Evolutionary conservation across 176 grass and related monocot species (phyloP).

Genomic region (Phoenix dactylifera): DNA sequence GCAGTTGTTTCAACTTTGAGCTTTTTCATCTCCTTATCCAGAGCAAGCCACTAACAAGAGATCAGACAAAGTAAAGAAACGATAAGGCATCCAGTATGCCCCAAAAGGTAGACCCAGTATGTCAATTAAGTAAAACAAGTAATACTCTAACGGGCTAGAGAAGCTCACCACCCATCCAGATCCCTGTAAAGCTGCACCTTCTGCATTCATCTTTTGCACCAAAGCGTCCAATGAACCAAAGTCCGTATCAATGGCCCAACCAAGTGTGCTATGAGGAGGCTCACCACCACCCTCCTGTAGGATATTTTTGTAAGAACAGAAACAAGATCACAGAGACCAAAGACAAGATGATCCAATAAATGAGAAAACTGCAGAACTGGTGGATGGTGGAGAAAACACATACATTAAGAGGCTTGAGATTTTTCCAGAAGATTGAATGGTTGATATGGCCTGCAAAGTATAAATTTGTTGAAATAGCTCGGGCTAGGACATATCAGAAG

Average conservation of each 20-base stretch:
- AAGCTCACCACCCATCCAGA: slow-evolving; percentile 98
- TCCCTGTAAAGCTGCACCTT: slow-evolving; percentile 94
- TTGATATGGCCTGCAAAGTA: slow-evolving; percentile 78
- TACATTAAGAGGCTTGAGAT: slow-evolving; percentile 80
- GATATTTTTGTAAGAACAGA: slow-evolving; percentile 1
- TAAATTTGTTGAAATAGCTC: slow-evolving; percentile 7
- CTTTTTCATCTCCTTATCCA: slow-evolving; percentile 86
- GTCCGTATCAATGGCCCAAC: slow-evolving; percentile 89
- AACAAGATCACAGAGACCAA: not conserved
- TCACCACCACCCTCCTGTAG: slow-evolving; percentile 92
- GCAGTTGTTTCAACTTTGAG: slow-evolving; percentile 90
- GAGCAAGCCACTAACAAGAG: slow-evolving; percentile 67
- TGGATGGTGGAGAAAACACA: slow-evolving; percentile 5
- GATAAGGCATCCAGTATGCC: slow-evolving; percentile 3
- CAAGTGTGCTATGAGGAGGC: slow-evolving; percentile 61
- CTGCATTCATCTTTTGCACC: slow-evolving; percentile 89
- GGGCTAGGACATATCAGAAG: not conserved
- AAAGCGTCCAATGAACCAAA: slow-evolving; percentile 79
- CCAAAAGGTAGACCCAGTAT: no score
- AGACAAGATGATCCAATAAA: not conserved
- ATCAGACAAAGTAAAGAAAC: slow-evolving; percentile 1
- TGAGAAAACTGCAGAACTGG: no score
- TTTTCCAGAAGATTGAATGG: slow-evolving; percentile 99
- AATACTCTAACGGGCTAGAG: not conserved
- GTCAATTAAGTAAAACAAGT: no score